These are phyloP conservation scores for Trichoderma reesei DNA, from an alignment of 495 filamentous ascomycete genomes.

Conservation along the genomic window DNA sequence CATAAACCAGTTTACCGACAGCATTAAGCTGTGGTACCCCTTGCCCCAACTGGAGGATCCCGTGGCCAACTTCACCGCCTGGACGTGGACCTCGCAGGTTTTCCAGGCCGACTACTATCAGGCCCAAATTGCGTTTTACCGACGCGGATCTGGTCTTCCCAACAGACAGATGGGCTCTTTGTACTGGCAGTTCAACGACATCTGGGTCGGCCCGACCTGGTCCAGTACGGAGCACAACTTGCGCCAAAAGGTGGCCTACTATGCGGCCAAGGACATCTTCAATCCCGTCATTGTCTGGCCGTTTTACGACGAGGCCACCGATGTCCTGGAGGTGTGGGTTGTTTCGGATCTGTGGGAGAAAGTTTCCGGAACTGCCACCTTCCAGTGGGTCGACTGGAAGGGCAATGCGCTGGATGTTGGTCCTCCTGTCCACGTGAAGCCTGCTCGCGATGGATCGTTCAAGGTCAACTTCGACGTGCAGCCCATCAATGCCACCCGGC, in stretches of 20 bases:
- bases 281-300: slow-evolving; percentile 50
- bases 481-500: slow-evolving; percentile 47
- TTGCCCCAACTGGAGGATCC: slow-evolving; percentile 45
- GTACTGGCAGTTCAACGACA: slow-evolving; percentile 64
- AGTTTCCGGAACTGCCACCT: slow-evolving; percentile 18
- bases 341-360: slow-evolving; percentile 46
- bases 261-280: slow-evolving; percentile 52
- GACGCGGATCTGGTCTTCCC: slow-evolving; percentile 48
- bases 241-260: slow-evolving; percentile 49
- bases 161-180: slow-evolving; percentile 52
- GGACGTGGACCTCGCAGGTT: slow-evolving; percentile 56
- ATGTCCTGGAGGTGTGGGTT: slow-evolving; percentile 49
- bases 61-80: slow-evolving; percentile 58
- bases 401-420: slow-evolving; percentile 14
- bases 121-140: slow-evolving; percentile 54
- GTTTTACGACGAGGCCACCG: slow-evolving; percentile 47
- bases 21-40: slow-evolving; percentile 47
- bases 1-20: slow-evolving; percentile 37
- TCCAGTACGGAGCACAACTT: slow-evolving; percentile 55
- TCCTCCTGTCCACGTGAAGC: background rate
- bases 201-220: slow-evolving; percentile 62
- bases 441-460: background rate
- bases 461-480: slow-evolving; percentile 42
- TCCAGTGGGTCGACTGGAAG: slow-evolving; percentile 24
- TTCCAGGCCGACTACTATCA: slow-evolving; percentile 62